Evolutionary conservation across 2,329 filamentous ascomycete species (phyloP).

Genomic region (Colletotrichum siamense): DNA sequence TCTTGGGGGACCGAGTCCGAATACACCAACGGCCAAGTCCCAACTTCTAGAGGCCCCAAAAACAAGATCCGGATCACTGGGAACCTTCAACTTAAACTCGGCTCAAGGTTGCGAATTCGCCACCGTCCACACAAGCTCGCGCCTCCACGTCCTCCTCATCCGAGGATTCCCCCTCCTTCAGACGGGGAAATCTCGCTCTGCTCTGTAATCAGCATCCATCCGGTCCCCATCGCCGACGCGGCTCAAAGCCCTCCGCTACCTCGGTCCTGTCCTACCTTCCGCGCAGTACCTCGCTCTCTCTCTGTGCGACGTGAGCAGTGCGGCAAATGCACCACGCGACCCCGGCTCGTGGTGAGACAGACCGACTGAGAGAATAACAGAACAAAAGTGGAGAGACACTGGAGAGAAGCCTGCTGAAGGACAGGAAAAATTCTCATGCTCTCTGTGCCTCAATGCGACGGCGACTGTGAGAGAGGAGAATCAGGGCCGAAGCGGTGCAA

Average conservation of each 20-base stretch:
- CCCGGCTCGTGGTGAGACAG: background rate
- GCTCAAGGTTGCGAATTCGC: background rate
- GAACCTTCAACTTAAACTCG: background rate
- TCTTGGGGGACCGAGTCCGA: background rate
- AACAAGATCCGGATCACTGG: conserved; percentile 11
- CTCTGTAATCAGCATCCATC: background rate
- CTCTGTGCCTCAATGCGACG: background rate
- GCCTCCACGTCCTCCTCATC: background rate
- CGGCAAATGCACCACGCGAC: background rate
- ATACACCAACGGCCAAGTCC: background rate
- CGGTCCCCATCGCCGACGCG: background rate
- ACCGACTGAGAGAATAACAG: background rate
- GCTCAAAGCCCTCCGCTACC: background rate
- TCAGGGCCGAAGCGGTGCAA: background rate
- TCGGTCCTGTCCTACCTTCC: background rate
- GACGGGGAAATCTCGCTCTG: background rate
- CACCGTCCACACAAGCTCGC: background rate
- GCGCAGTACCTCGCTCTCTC: background rate
- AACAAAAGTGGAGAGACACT: conserved; percentile 5
- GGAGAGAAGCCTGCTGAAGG: background rate
- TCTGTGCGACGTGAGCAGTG: background rate
- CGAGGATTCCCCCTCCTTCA: background rate
- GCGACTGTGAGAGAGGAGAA: background rate
- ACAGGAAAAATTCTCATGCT: background rate
- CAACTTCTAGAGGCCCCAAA: background rate